Evolutionary conservation across 495 filamentous ascomycete species (phyloP), one percentile per base, ranked within the genome.

Genomic region (Xylaria scruposa): DNA sequence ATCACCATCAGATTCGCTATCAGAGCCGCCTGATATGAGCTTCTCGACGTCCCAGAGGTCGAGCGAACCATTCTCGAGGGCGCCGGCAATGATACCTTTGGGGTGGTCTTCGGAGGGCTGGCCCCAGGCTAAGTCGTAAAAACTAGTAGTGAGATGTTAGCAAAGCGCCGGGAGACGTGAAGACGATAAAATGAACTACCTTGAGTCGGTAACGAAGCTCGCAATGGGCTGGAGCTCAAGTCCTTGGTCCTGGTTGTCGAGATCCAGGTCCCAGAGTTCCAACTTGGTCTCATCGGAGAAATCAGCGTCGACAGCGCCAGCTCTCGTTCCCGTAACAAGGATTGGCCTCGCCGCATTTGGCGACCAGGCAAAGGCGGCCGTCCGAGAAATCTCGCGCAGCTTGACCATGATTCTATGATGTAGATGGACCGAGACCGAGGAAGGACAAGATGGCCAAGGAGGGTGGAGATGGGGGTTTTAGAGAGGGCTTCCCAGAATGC

Each of bases 241-340:
- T 58, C 90, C 90, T 76, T 90, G 90, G 70, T 92, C 88, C 54
- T 86, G 81, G 80, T 89, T 90, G 80, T 93, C 91, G 76, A 98
- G 83, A 77, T 86, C 90, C 70, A 98, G 83, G 85, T 98, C 94
- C 96, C 96, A 99, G 56, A 99, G 86, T 85, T 99, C 96, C 51
- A 99, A 87, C 82, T 94, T 93, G 68, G 94, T 97, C 80, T 98
- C 94, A 82, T 96, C 94, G 6, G 96, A 98, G 85, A 99, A 98
- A 80, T 98, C 95, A 75, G 93, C 94, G 82, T 96, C 94, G 21
- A 98, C 94, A 72, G 96, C 96, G 66, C 96, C 96, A 68, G 95
- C 94, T 77, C 93, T 89, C 31, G 96, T 98, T 76, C 96, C 96
- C n/a, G 96, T 98, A 53, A 94, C 95, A 67, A 99, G 85, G 75